Evolutionary conservation across 2,329 filamentous ascomycete species (phyloP), one percentile per base, ranked within the genome.

Genomic region (Xylaria sp.): DNA sequence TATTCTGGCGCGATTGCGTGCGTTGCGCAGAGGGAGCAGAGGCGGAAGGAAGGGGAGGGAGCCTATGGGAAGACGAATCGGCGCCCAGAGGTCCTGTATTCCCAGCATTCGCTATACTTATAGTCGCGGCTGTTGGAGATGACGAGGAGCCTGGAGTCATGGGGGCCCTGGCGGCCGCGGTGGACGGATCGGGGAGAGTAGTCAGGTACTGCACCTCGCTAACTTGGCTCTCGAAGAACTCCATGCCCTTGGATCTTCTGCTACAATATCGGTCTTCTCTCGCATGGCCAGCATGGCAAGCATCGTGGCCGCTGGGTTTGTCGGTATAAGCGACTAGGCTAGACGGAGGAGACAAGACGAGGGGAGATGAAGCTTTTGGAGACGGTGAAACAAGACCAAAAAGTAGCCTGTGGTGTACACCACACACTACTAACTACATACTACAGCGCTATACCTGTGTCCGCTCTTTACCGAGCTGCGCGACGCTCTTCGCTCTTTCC

Each of bases 211-310:
- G 74, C 70, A 79, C 75, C 73, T 79, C 78, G 72, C 76, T 76
- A 36, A 79, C 77, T 70, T 79, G 78, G 61, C 73, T 79, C 69
- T 79, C 77, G 72, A 79, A 76, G 69, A 77, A 77, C 67, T 78
- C 76, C 76, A 78, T 78, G 57, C 64, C 72, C 63, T 64, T 69
- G 60, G 60, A 55, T 63, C 47, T 59, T 66, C 56, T 47, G 45
- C 60, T 51, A 47, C 53, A 42, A 6, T 63, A 12, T 67, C 63
- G 51, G 58, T 65, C 45, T 36, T 67, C 61, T 61, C 47, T 69
- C 45, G 62, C 64, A 62, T 67, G 36, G 61, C 58, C 47, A 68
- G 65, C 64, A 64, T 65, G 45, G 48, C 59, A 56, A 64, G 66
- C 71, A 69, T 73, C 39, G 59, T 71, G 68, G 65, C 58, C 64